Percentiles rank a stretch among this genome's conserved stretches.
phyloP scores from a whole-genome alignment of 495 filamentous ascomycete species.

The Neurospora sp. region DNA sequence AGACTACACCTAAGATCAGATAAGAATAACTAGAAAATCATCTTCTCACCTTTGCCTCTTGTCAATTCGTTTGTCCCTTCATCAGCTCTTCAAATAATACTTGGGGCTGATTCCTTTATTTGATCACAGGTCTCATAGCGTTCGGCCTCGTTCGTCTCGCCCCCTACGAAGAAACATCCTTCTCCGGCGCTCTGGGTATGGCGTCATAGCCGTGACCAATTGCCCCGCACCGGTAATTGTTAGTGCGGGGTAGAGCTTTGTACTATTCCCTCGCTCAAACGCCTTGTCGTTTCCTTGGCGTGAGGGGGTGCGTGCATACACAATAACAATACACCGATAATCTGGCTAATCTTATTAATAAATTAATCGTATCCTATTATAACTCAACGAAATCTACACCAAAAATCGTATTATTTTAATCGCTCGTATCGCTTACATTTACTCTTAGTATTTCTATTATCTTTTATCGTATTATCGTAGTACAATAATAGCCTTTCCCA shows the following conservation, averaged over 20 bases:
- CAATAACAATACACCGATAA: too few species aligned
- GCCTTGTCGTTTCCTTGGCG: too few species aligned
- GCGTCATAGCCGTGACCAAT: conserved; percentile 13
- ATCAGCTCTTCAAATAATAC: background rate
- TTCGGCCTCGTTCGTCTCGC: background rate
- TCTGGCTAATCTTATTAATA: too few species aligned
- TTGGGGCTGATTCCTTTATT: background rate
- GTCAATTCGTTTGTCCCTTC: background rate
- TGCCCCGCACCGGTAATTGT: conserved; percentile 4
- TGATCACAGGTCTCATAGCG: too few species aligned
- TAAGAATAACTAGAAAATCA: background rate
- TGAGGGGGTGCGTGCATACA: too few species aligned
- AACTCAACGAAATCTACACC: too few species aligned
- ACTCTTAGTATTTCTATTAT: too few species aligned
- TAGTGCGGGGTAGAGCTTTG: conserved; percentile 6
- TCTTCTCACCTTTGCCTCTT: background rate
- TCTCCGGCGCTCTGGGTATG: conserved; percentile 3
- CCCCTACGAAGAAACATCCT: background rate
- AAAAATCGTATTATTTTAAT: too few species aligned
- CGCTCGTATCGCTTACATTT: too few species aligned
- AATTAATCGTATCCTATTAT: too few species aligned
- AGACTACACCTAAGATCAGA: background rate
- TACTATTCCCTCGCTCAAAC: background rate
- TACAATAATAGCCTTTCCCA: too few species aligned
- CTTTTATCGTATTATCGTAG: too few species aligned